phyloP scores from a whole-genome alignment of 306 rosid species.

The Prinsepia uniflora region DNA sequence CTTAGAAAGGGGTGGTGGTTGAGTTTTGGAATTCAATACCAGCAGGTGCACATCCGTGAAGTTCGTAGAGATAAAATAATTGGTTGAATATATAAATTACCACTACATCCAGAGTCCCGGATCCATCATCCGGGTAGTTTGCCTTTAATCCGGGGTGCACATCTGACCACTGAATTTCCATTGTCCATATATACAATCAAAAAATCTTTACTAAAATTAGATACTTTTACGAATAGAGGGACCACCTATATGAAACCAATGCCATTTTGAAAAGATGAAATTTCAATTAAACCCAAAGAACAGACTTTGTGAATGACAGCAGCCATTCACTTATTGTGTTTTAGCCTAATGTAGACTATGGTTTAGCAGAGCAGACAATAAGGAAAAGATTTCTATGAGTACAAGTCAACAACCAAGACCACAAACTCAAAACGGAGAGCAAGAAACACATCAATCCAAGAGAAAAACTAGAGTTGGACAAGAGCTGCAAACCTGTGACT shows the following conservation, averaged over 20 bases:
- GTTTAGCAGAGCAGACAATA: neutral
- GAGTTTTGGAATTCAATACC: neutral
- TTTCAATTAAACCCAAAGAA: neutral
- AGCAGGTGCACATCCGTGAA: neutral
- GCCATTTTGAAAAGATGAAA: neutral
- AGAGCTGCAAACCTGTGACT: conserved; percentile 62
- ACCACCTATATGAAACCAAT: neutral
- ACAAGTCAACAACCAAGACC: neutral
- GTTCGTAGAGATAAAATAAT: neutral
- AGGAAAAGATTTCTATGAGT: neutral
- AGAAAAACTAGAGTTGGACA: neutral
- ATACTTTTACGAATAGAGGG: neutral
- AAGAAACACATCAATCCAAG: neutral
- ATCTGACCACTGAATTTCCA: conserved; percentile 88
- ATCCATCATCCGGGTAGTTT: conserved; percentile 63
- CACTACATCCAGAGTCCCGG: conserved; percentile 61
- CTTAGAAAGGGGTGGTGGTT: too few species aligned
- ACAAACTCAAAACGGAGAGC: neutral
- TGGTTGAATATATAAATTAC: conserved; percentile 38
- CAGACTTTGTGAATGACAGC: neutral
- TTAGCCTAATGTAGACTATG: neutral
- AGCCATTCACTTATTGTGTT: neutral
- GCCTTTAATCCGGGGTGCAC: conserved; percentile 48
- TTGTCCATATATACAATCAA: neutral
- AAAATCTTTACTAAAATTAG: neutral